Conservation (phyloP, 306 rosid species). For the Vachellia pachyceras region DNA sequence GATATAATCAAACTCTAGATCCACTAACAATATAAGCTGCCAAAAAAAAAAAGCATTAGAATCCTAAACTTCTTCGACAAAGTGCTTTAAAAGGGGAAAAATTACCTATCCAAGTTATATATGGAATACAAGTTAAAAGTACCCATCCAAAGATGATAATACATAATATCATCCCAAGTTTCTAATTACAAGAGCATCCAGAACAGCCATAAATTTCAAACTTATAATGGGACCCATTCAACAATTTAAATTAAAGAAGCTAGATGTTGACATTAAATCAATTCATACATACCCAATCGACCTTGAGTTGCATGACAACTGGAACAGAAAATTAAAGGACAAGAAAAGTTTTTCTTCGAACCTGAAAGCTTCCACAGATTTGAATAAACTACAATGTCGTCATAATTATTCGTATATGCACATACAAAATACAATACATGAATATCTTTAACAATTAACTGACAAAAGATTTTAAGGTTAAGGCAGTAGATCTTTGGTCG, state of each 20-base stretch:
- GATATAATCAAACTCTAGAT: constrained; percentile 87
- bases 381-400: neutral
- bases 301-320: neutral
- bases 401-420: constrained; percentile 1
- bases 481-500: neutral
- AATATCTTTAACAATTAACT: neutral
- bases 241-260: neutral
- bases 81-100: neutral
- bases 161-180: constrained; percentile 7
- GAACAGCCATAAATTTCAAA: neutral
- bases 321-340: neutral
- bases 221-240: neutral
- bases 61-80: neutral
- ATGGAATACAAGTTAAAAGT: neutral
- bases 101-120: neutral
- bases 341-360: neutral
- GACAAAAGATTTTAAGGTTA: neutral
- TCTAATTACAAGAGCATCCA: neutral
- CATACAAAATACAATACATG: neutral
- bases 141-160: neutral
- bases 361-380: neutral
- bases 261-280: neutral
- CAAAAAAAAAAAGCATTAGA: constrained; percentile 34
- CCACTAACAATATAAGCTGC: constrained; percentile 93
- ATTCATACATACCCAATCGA: too few species aligned